Evolutionary conservation across 75 land plant species (phyloP).

Genomic region (Gnetum montanum): DNA sequence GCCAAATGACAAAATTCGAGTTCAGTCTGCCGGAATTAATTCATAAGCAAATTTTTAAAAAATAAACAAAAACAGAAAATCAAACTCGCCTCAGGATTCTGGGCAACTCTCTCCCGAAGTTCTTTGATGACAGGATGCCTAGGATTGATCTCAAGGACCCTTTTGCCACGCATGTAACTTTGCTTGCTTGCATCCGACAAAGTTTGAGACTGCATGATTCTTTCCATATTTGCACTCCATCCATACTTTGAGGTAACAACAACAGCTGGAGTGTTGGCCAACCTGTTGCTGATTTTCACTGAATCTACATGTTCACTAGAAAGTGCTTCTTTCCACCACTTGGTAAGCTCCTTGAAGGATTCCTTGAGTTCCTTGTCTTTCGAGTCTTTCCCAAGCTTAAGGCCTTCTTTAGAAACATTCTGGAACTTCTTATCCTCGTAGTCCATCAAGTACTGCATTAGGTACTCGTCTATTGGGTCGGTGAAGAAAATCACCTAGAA

Average conservation of each 20-base stretch:
- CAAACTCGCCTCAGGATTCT: constrained; percentile 57
- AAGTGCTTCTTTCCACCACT: constrained; percentile 93
- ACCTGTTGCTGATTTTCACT: constrained; percentile 82
- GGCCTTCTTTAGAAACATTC: constrained; percentile 95
- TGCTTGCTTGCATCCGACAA: constrained; percentile 78
- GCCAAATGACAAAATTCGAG: no score
- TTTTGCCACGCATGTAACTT: constrained; percentile 87
- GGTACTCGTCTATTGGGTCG: constrained; percentile 94
- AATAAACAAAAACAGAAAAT: not conserved
- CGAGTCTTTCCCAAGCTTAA: constrained; percentile 84
- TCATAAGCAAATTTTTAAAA: no score
- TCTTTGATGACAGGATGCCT: constrained; percentile 94
- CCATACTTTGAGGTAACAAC: constrained; percentile 97
- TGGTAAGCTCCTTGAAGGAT: constrained; percentile 80
- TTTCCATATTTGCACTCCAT: constrained; percentile 99
- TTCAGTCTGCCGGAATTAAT: no score
- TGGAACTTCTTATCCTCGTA: constrained; percentile 97
- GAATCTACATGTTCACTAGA: constrained; percentile 71
- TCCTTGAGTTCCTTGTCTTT: constrained; percentile 80
- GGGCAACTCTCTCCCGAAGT: constrained; percentile 57
- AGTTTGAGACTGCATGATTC: constrained; percentile 91
- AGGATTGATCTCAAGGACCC: constrained; percentile 95
- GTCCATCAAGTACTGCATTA: constrained; percentile 96
- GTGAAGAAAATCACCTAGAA: constrained; percentile 94
- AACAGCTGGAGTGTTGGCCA: constrained; percentile 85